These are phyloP conservation scores for Xylaria sp. DNA, from an alignment of 2,329 filamentous ascomycete genomes.

Conservation along the genomic window DNA sequence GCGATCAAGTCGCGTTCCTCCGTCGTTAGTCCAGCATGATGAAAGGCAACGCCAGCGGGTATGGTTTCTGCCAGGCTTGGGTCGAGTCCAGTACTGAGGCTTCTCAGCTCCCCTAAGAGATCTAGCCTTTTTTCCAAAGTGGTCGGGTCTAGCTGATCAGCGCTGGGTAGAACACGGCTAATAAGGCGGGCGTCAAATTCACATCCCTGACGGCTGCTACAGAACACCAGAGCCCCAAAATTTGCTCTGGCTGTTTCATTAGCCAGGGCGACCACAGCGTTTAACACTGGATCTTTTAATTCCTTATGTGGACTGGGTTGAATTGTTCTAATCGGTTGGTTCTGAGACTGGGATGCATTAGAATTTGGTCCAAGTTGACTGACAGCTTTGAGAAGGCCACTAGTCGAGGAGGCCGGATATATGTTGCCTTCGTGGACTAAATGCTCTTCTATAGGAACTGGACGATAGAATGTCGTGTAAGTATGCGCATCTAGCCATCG, in stretches of 20 bases:
- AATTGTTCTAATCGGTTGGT: conserved; percentile 52
- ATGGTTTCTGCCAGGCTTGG: conserved; percentile 66
- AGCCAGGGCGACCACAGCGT: conserved; percentile 70
- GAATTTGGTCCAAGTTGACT: conserved; percentile 49
- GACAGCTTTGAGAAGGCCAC: conserved; percentile 59
- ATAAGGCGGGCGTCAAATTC: conserved; percentile 71
- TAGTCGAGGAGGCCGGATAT: conserved; percentile 64
- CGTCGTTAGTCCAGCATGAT: conserved; percentile 70
- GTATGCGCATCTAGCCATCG: conserved; percentile 72
- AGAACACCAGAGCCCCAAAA: conserved; percentile 74
- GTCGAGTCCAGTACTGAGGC: conserved; percentile 68
- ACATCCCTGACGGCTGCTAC: conserved; percentile 67
- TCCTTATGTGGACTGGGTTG: conserved; percentile 61
- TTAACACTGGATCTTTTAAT: conserved; percentile 65
- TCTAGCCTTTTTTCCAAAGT: conserved; percentile 64
- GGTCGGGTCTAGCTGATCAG: conserved; percentile 47
- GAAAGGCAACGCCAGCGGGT: conserved; percentile 70
- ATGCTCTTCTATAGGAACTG: conserved; percentile 76
- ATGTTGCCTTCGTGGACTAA: conserved; percentile 71
- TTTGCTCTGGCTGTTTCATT: conserved; percentile 69
- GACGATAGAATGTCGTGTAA: conserved; percentile 73
- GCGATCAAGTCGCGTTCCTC: conserved; percentile 76
- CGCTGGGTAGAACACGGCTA: conserved; percentile 64
- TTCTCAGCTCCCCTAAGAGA: conserved; percentile 67
- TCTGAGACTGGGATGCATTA: conserved; percentile 39